Evolutionary conservation across 345 rosid genomes (phyloP).

Genomic region (Melastoma malabathricum): DNA sequence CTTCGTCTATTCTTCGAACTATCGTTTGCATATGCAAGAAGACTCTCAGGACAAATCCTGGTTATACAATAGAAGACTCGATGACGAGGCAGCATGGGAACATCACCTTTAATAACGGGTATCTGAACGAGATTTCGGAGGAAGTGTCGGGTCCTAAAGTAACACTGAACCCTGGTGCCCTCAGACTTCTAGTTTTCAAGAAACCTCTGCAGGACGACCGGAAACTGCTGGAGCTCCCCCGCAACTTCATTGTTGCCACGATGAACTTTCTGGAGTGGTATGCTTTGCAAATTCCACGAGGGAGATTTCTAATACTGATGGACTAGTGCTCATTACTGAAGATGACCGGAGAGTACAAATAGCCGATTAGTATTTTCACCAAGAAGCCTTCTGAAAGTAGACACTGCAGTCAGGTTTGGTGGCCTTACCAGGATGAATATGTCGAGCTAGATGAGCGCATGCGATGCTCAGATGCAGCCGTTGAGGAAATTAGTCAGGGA

Average conservation of each 20-base stretch:
- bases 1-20: conserved; percentile 32
- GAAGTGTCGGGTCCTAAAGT: conserved; percentile 52
- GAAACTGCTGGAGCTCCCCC: conserved; percentile 81
- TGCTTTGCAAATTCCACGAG: too few species aligned
- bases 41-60: neutral
- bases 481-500: conserved; percentile 24
- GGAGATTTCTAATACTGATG: too few species aligned
- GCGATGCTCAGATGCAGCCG: conserved; percentile 21
- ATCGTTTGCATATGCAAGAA: conserved; percentile 42
- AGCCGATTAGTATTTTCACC: too few species aligned
- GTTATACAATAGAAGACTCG: neutral
- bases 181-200: conserved; percentile 76
- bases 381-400: too few species aligned
- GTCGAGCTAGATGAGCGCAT: conserved; percentile 30
- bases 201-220: conserved; percentile 75
- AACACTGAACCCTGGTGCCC: conserved; percentile 68
- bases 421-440: conserved; percentile 20
- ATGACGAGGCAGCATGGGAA: neutral
- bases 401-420: neutral
- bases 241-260: conserved; percentile 90
- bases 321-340: too few species aligned
- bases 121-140: conserved; percentile 80
- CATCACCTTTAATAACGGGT: conserved; percentile 70
- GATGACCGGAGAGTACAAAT: too few species aligned
- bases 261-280: too few species aligned